Percentiles rank a stretch among this genome's conserved stretches.
These are phyloP conservation scores for Coemansia sp. DNA, from an alignment of 371 early-diverging fungal genomes.

Conservation along the genomic window DNA sequence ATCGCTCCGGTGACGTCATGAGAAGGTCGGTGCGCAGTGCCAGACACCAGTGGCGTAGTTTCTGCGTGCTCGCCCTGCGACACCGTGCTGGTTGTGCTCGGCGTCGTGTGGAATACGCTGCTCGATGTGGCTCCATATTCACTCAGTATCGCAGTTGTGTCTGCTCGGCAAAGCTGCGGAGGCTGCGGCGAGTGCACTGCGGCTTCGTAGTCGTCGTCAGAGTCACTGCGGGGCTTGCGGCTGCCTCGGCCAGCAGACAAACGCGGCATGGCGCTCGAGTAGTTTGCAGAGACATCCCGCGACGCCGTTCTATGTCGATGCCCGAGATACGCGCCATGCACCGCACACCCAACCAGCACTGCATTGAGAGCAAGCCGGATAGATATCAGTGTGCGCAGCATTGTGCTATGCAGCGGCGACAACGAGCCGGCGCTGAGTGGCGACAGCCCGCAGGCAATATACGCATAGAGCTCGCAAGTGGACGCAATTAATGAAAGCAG, in stretches of 20 bases:
- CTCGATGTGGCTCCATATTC: slow-evolving; percentile 9
- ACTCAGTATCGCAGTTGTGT: neutral
- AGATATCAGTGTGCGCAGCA: slow-evolving; percentile 41
- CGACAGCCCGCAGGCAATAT: slow-evolving; percentile 27
- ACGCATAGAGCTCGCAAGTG: slow-evolving; percentile 32
- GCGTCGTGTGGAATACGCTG: slow-evolving; percentile 6
- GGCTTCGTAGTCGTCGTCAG: slow-evolving; percentile 1
- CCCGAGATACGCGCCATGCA: slow-evolving; percentile 9
- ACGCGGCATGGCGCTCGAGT: slow-evolving; percentile 1
- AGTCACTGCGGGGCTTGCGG: neutral
- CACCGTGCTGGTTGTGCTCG: slow-evolving; percentile 20
- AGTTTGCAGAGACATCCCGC: slow-evolving; percentile 2
- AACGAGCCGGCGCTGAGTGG: neutral
- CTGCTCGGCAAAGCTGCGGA: neutral
- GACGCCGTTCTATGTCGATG: neutral
- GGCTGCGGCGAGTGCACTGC: neutral
- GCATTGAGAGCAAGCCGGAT: slow-evolving; percentile 30
- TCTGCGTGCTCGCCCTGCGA: slow-evolving; percentile 17
- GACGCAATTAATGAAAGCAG: slow-evolving; percentile 34
- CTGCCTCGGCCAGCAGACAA: neutral
- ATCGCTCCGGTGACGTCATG: neutral
- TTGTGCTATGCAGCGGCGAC: slow-evolving; percentile 25
- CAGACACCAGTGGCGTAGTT: slow-evolving; percentile 24
- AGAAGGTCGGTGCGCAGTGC: neutral
- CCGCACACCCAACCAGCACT: slow-evolving; percentile 22